These are phyloP conservation scores for Aspergillus ellipticus DNA, from an alignment of 495 filamentous ascomycete species.

Conservation along the genomic window DNA sequence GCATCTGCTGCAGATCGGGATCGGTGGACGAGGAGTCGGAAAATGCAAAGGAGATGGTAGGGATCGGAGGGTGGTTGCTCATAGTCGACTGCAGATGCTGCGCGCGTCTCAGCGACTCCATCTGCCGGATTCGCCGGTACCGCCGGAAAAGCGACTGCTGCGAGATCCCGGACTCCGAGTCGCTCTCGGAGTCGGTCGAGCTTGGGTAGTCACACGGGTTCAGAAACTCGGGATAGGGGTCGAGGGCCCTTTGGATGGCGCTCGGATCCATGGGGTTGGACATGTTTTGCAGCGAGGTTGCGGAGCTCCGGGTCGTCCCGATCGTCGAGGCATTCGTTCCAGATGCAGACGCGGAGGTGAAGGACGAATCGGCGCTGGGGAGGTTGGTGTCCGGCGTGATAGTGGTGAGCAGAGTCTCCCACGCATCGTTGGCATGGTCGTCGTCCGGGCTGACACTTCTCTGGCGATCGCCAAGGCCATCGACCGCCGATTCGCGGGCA, in stretches of 20 bases:
- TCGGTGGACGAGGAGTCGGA: constrained; percentile 27
- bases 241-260: constrained; percentile 29
- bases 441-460: constrained; percentile 75
- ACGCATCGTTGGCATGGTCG: constrained; percentile 53
- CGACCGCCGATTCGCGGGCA: constrained; percentile 34
- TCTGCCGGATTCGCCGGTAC: constrained; percentile 19
- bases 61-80: constrained; percentile 38
- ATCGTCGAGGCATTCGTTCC: constrained; percentile 26
- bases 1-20: constrained; percentile 58
- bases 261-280: constrained; percentile 22
- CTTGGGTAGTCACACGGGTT: constrained; percentile 42
- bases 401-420: constrained; percentile 77
- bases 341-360: constrained; percentile 61
- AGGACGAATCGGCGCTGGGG: constrained; percentile 77
- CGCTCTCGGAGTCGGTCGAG: constrained; percentile 34
- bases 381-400: constrained; percentile 76
- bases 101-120: constrained; percentile 24
- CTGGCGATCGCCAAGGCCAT: constrained; percentile 80
- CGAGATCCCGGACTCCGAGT: constrained; percentile 26
- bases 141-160: constrained; percentile 20
- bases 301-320: constrained; percentile 32
- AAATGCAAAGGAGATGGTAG: constrained; percentile 34
- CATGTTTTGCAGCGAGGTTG: constrained; percentile 29
- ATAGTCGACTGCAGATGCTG: constrained; percentile 31
- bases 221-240: constrained; percentile 40